Percentiles rank a stretch among this genome's conserved stretches.
Conservation (phyloP, 371 early-diverging fungal species). For the Paraphysoderma sedebokerense region DNA sequence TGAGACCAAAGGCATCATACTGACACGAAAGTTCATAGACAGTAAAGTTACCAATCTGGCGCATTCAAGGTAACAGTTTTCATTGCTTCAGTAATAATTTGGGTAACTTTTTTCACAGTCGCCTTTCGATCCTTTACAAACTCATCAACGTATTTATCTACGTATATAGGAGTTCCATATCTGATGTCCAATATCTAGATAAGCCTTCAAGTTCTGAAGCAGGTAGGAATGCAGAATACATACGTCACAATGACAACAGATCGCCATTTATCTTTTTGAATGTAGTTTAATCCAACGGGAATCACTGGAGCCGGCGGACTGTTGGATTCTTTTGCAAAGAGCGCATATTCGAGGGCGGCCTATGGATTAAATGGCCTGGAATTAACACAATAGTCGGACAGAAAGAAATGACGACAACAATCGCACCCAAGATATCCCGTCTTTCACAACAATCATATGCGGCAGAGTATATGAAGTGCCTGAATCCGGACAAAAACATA, state of each 20-base stretch:
- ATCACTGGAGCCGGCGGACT: not conserved
- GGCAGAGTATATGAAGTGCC: slow-evolving; percentile 1
- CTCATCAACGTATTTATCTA: not conserved
- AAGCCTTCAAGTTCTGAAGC: no score
- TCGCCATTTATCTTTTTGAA: not conserved
- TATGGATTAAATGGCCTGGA: no score
- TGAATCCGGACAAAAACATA: not conserved
- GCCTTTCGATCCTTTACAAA: not conserved
- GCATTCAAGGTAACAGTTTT: not conserved
- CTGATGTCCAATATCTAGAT: no score
- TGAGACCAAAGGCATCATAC: no score
- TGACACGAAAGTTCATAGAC: not conserved
- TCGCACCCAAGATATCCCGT: not conserved
- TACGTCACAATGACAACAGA: not conserved
- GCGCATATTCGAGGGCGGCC: not conserved
- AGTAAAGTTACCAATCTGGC: not conserved
- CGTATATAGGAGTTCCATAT: no score
- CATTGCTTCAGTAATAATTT: not conserved
- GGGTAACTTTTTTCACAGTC: not conserved
- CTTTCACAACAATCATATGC: not conserved
- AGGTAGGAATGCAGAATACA: not conserved
- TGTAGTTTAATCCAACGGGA: not conserved
- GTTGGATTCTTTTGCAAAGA: not conserved
- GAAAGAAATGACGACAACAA: no score
- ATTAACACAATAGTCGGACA: no score